Conservation (phyloP, 768 basidiomycete species). For the Leucocoprinus leucothites region DNA sequence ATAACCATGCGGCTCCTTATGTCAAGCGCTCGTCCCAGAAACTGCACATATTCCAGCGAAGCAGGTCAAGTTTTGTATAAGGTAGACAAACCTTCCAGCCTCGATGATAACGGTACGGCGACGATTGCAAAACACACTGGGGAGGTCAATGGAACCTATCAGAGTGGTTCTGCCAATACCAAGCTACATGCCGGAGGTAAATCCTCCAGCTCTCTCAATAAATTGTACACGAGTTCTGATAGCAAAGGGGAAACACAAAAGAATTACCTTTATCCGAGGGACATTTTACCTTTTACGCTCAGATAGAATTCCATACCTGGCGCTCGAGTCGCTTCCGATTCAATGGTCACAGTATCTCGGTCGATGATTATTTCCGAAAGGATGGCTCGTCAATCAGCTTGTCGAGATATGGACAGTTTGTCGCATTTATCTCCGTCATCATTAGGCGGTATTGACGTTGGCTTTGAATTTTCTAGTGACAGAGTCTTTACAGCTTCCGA, state of each 20-base stretch:
- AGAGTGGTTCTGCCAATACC: too few species aligned
- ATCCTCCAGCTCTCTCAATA: too few species aligned
- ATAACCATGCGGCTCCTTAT: constrained; percentile 7
- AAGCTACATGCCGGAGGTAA: too few species aligned
- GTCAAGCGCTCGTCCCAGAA: constrained; percentile 19
- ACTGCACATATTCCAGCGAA: constrained; percentile 17
- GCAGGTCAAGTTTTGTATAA: constrained; percentile 20
- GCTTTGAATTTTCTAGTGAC: too few species aligned
- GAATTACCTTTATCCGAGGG: too few species aligned
- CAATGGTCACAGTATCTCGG: not conserved
- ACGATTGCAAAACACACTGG: too few species aligned
- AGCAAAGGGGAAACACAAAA: too few species aligned
- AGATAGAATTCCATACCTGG: constrained; percentile 13
- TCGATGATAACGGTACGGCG: too few species aligned
- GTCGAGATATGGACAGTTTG: too few species aligned
- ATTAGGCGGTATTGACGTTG: too few species aligned
- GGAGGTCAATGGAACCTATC: too few species aligned
- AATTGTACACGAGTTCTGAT: too few species aligned
- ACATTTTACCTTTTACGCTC: not conserved
- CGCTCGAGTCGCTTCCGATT: not conserved
- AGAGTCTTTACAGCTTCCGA: constrained; percentile 13
- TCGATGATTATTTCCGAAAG: not conserved
- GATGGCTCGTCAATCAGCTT: not conserved
- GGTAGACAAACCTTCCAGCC: not conserved
- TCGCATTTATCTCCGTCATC: not conserved